Evolutionary conservation across 1,139 yeast genomes (phyloP), one percentile per base, ranked within the genome.

Genomic region (Candida glucosophila): DNA sequence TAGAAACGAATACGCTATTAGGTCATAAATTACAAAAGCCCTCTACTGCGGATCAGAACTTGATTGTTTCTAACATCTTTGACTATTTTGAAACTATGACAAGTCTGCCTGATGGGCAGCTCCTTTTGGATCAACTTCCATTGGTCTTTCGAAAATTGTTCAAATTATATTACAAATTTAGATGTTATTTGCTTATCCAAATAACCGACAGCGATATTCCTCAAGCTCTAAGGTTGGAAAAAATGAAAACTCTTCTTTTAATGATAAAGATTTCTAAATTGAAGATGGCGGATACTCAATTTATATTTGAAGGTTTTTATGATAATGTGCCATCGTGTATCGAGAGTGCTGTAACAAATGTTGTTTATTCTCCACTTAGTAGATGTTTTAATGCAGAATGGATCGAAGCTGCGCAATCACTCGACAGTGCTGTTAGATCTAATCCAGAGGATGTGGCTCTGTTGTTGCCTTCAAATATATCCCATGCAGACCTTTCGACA

Each of bases 291-390:
- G 67, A 68, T 19, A 77, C 73, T 33, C 62, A 77, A 28, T 77
- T 78, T 44, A 64, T 64, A 11, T 61, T 61, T 33, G 68, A 60
- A 30, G 61, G 66, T 5, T 54, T 49, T 10, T 56, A 52, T 1
- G 50, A 49, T 7, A 70, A 68, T 33, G 74, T 88, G 14, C 96
- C 97, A 2, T 79, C 95, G 3, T 79, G 88, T 45, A 64, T 90
- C 30, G 97, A 88, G 46, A 67, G 88, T 5, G 88, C 94, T 5
- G 62, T 88, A 20, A 61, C 73, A 1, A 75, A 81, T 37, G 88
- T 88, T 1, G 68, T 88, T 14, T 60, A 83, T 24, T 66, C 88
- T 1, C 95, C 95, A 0, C 93, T 82, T 42, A 74, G 90, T 23
- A 63, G 98, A 35, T 51, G 62, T 15, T 85, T 72, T 46, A 63